A percentile compares a stretch with the other conserved stretches of the same genome.
These are phyloP conservation scores for Lonicera japonica DNA, from an alignment of 129 eudicot species.

Conservation along the genomic window DNA sequence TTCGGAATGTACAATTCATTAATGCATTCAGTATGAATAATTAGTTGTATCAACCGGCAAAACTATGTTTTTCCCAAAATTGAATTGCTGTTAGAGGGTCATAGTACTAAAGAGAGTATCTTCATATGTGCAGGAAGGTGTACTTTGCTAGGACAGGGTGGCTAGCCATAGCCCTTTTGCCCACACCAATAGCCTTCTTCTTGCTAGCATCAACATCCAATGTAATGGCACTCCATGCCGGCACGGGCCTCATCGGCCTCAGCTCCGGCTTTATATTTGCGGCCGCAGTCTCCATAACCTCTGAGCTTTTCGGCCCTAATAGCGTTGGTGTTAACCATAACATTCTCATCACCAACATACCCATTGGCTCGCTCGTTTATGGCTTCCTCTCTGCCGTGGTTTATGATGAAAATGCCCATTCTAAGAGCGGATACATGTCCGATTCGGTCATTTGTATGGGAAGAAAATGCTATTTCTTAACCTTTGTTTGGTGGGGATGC, in stretches of 20 bases:
- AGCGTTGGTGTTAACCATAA: conserved; percentile 86
- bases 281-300: conserved; percentile 88
- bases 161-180: conserved; percentile 67
- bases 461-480: conserved; percentile 60
- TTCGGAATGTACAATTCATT: too few relatives aligned
- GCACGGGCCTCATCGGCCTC: conserved; percentile 68
- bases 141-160: conserved; percentile 90
- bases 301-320: conserved; percentile 79
- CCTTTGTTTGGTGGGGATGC: conserved; percentile 74
- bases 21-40: too few relatives aligned
- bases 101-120: too few relatives aligned
- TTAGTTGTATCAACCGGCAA: too few relatives aligned
- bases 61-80: too few relatives aligned
- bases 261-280: conserved; percentile 92
- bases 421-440: conserved; percentile 3
- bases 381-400: conserved; percentile 72
- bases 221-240: conserved; percentile 39
- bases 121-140: conserved; percentile 43
- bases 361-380: conserved; percentile 66
- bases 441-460: conserved; percentile 66
- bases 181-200: conserved; percentile 78
- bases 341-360: conserved; percentile 87
- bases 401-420: conserved; percentile 44
- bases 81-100: too few relatives aligned
- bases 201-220: conserved; percentile 53